A percentile compares a stretch with the other conserved stretches of the same genome.
Evolutionary conservation across 2,329 filamentous ascomycete genomes (phyloP).

Genomic region (Fusarium ramigenum): DNA sequence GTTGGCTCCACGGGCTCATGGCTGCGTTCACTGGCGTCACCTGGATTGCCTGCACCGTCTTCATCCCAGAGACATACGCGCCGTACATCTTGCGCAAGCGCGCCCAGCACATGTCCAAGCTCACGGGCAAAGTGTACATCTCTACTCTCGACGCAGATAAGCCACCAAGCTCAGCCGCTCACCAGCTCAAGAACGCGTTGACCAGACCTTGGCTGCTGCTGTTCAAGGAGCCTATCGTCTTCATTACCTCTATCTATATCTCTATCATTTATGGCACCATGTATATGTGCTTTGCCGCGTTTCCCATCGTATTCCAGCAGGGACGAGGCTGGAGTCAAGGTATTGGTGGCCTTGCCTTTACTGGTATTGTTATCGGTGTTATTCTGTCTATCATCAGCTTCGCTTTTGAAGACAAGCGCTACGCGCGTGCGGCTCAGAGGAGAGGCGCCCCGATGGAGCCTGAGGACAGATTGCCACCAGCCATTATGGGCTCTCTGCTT

Average conservation of each 20-base stretch:
- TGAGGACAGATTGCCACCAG: neutral
- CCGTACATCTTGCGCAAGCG: slow-evolving; percentile 37
- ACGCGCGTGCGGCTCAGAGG: neutral
- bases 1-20: slow-evolving; percentile 53
- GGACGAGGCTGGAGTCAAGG: slow-evolving; percentile 20
- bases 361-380: slow-evolving; percentile 6
- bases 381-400: neutral
- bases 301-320: slow-evolving; percentile 20
- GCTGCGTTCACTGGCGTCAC: slow-evolving; percentile 54
- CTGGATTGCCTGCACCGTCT: slow-evolving; percentile 51
- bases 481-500: slow-evolving; percentile 6
- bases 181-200: slow-evolving; percentile 55
- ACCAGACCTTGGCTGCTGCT: slow-evolving; percentile 73
- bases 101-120: slow-evolving; percentile 34
- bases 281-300: slow-evolving; percentile 26
- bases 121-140: slow-evolving; percentile 39
- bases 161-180: slow-evolving; percentile 47
- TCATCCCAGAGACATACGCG: slow-evolving; percentile 51
- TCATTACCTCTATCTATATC: slow-evolving; percentile 71
- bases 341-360: slow-evolving; percentile 1
- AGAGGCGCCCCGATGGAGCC: neutral
- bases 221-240: slow-evolving; percentile 75
- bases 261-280: slow-evolving; percentile 53
- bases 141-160: slow-evolving; percentile 56
- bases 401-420: slow-evolving; percentile 2